phyloP scores from a whole-genome alignment of 73 alveolate species.

The Paramecium pentaurelia region DNA sequence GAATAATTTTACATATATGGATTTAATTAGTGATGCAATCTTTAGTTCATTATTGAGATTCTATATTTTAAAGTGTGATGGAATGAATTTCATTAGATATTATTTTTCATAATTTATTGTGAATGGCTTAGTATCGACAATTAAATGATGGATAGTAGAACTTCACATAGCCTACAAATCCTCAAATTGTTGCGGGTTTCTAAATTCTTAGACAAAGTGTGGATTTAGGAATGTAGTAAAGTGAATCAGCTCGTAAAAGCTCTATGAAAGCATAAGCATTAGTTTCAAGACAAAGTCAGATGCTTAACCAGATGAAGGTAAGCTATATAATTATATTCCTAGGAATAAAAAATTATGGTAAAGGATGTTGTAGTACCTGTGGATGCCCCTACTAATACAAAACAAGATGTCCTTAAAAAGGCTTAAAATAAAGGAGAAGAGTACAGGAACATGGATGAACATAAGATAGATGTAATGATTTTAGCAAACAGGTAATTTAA shows the following conservation, averaged over 20 bases:
- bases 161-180: background rate
- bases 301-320: background rate
- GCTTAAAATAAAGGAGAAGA: constrained; percentile 30
- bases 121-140: background rate
- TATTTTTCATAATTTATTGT: background rate
- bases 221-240: background rate
- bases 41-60: background rate
- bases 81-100: background rate
- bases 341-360: background rate
- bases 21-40: background rate
- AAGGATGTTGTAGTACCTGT: background rate
- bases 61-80: background rate
- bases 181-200: background rate
- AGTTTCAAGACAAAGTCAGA: background rate
- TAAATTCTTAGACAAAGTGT: background rate
- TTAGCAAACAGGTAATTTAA: background rate
- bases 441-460: constrained; percentile 64
- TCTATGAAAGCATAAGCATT: background rate
- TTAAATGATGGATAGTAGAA: background rate
- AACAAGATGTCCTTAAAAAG: background rate
- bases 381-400: background rate
- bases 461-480: background rate
- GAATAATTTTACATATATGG: background rate
- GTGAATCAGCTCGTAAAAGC: background rate
- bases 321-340: background rate